A percentile compares a stretch with the other conserved stretches of the same genome.
Conservation (phyloP, 305 asterid genomes). For the Plantago coronopus region DNA sequence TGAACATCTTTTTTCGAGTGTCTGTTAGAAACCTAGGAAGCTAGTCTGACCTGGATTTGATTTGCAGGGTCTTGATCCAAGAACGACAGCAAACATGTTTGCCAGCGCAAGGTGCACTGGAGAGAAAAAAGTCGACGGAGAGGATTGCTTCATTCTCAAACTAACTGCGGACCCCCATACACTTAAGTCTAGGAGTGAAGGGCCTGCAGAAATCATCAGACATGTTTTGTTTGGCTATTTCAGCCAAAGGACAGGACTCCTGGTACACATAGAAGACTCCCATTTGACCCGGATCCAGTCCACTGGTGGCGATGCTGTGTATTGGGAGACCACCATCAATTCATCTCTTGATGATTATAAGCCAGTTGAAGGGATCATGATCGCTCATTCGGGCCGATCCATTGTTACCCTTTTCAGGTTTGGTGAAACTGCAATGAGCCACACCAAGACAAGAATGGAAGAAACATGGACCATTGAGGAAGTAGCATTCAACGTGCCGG, state of each 20-base stretch:
- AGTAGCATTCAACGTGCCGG: conserved; percentile 88
- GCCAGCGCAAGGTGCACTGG: conserved; percentile 78
- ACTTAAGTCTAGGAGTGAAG: conserved; percentile 78
- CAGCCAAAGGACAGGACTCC: conserved; percentile 87
- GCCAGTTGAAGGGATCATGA: conserved; percentile 81
- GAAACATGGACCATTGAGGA: conserved; percentile 87
- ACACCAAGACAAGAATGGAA: conserved; percentile 87
- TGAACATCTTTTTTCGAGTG: no score
- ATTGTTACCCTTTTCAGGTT: conserved; percentile 83
- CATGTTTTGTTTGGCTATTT: conserved; percentile 90
- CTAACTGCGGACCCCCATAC: conserved; percentile 82
- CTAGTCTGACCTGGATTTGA: neutral
- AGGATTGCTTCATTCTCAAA: conserved; percentile 85
- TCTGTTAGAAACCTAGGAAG: neutral
- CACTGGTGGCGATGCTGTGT: conserved; percentile 75
- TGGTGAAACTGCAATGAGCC: conserved; percentile 91
- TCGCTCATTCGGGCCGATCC: conserved; percentile 87
- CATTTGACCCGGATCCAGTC: conserved; percentile 77
- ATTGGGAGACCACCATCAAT: conserved; percentile 90
- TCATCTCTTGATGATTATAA: conserved; percentile 79
- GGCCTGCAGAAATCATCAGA: conserved; percentile 93
- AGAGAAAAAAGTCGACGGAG: conserved; percentile 75
- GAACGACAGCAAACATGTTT: conserved; percentile 88
- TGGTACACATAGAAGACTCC: conserved; percentile 79
- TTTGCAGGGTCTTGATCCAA: conserved; percentile 79